Base-by-base conservation (phyloP, 257 asterid species). In the Craterostigma plantagineum region DNA sequence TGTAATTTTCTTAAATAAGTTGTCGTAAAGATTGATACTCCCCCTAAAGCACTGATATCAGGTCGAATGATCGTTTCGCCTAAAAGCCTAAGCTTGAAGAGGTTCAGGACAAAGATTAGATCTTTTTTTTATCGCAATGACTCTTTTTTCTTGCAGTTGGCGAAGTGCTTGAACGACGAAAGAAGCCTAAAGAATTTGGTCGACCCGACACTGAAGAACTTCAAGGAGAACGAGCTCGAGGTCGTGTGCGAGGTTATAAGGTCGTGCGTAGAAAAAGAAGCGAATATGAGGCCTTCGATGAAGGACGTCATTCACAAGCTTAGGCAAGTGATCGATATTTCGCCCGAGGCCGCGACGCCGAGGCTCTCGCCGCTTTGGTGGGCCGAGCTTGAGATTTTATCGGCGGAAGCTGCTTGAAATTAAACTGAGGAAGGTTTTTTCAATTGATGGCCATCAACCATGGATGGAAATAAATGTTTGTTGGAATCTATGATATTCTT, bases 301-400 rank as follows among this genome's bases (percentile, higher is more conserved):
- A 57, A 43, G 34, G 94, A 83, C 60, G 61, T 65, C 10, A 37
- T 64, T 35, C 54, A 72, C 49, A 70, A 62, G 54, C 38, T 90
- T 52, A 67, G 79, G 54, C 68, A 58, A 27, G 63, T 39, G 0
- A 12, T 83, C 10, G 75, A 73, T 34, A 59, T 83, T 15, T 77
- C 95, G 11, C 91, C 92, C 0, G 92, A 72, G 15, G 70, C 81
- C 10, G 99, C 99, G 33, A 70, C 74, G 12, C 94, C 99, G 9
- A 64, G 92, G 33, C 72, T 72, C 6, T 90, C 94, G 18, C 99
- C 99, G 1, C 94, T 90, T 40, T 83, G 99, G 99, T 90, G 99
- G 99, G 99, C 99, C 53, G 95, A 83, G 52, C 95, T 90, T 11
- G 99, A 90, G 73, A 80, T 90, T 58, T 55, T 83, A 58, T 77